Conservation (phyloP, 2,329 filamentous ascomycete species). For the Didymella segeticola region DNA sequence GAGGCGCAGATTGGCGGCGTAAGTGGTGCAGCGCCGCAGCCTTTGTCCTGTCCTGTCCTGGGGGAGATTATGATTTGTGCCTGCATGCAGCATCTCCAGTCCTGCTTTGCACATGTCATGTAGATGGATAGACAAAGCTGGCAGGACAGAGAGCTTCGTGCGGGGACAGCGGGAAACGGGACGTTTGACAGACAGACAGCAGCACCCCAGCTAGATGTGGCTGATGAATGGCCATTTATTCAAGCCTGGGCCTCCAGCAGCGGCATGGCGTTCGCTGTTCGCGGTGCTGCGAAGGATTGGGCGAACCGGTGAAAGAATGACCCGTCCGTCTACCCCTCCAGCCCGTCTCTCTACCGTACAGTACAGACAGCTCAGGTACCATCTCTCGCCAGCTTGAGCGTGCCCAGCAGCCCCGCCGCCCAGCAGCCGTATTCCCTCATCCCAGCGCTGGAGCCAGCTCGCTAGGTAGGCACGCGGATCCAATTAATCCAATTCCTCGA, state of each 20-base stretch:
- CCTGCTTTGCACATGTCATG: neutral
- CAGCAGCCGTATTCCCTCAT: conserved; percentile 2
- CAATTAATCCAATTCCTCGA: neutral
- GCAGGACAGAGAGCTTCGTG: neutral
- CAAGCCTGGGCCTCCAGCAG: neutral
- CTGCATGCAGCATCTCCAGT: neutral
- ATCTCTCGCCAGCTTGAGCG: neutral
- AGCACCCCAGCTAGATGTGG: conserved; percentile 4
- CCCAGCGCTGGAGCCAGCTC: conserved; percentile 6
- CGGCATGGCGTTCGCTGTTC: neutral
- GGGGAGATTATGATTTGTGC: neutral
- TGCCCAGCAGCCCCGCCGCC: neutral
- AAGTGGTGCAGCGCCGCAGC: neutral
- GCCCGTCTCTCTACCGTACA: neutral
- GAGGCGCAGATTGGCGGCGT: neutral
- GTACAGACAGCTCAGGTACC: conserved; percentile 12
- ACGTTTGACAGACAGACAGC: conserved; percentile 11
- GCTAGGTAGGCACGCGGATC: neutral
- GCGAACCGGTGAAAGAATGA: conserved; percentile 15
- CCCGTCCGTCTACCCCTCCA: conserved; percentile 7
- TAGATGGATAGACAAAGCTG: no score
- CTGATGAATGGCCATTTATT: neutral
- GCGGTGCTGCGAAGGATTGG: neutral
- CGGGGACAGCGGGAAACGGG: conserved; percentile 5
- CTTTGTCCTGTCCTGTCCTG: no score